Conservation (phyloP, 495 filamentous ascomycete genomes). For the Copromyces sp. region DNA sequence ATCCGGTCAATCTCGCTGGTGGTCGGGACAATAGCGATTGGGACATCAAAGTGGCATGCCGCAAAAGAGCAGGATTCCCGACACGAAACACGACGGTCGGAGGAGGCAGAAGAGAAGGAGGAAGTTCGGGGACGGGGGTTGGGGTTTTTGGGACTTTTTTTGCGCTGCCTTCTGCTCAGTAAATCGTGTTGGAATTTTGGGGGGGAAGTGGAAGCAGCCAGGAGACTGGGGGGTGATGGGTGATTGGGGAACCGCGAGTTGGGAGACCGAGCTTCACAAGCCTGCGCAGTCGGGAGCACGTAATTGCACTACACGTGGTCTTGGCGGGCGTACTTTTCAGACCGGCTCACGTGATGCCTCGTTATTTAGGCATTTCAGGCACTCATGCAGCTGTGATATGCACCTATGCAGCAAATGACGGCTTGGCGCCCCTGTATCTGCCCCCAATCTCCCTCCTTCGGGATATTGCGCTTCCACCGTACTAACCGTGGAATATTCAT, state of each 20-base stretch:
- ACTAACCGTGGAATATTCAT: not conserved
- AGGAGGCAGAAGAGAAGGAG: conserved; percentile 14
- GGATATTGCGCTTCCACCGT: not conserved
- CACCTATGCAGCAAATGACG: conserved; percentile 9
- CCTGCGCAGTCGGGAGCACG: conserved; percentile 9
- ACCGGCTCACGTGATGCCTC: conserved; percentile 14
- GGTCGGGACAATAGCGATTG: conserved; percentile 22
- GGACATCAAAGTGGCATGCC: conserved; percentile 28
- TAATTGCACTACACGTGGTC: not conserved
- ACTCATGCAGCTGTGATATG: conserved; percentile 18
- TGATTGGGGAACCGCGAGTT: conserved; percentile 20
- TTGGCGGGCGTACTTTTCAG: conserved; percentile 21
- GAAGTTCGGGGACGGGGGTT: conserved; percentile 23
- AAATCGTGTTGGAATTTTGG: conserved; percentile 18
- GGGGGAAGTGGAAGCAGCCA: conserved; percentile 20
- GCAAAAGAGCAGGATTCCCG: conserved; percentile 15
- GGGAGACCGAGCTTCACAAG: conserved; percentile 12
- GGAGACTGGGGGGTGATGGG: conserved; percentile 2
- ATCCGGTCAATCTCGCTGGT: conserved; percentile 21
- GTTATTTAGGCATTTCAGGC: conserved; percentile 17
- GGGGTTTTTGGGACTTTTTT: conserved; percentile 27
- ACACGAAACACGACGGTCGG: conserved; percentile 19
- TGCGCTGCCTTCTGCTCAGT: conserved; percentile 9
- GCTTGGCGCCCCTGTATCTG: conserved; percentile 22
- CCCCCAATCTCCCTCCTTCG: not conserved